Base-by-base conservation (phyloP, 2,329 filamentous ascomycete species). In the Ceratocystis alfenasii region DNA sequence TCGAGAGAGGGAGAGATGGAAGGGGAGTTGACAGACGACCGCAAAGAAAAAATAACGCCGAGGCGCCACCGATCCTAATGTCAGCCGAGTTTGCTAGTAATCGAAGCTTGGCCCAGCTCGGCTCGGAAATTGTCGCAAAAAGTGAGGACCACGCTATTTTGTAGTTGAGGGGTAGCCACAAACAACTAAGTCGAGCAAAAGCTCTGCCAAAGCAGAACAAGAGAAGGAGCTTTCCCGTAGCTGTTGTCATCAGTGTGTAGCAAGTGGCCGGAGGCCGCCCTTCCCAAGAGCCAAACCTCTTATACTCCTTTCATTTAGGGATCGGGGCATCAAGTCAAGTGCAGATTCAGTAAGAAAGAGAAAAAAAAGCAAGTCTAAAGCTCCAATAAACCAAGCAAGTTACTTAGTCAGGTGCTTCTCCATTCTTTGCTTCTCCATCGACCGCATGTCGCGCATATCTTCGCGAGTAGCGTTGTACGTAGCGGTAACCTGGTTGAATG, bases 401-500 rank as follows among this genome's bases (percentile, higher is more conserved):
- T 69, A 75, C 65, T 72, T 69, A 15, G 76, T 81, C 69, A 95
- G 77, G 67, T 88, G 82, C 71, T 78, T 76, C 80, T 96, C 92
- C 69, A 89, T 86, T 81, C 88, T 91, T 70, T 76, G 73, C 77
- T 81, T 86, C 78, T 95, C 89, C 65, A 80, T 75, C 53, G 84
- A 78, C 73, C 79, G 83, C 67, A 92, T 77, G 62, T 83, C 80
- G 62, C 80, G 80, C 57, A 96, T 72, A 72, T 99, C 93, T 3
- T 90, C 89, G 76, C 84, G 87, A 25, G 81, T 83, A 65, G 89
- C 84, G 75, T 99, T 89, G 76, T 90, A 95, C 2, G 80, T 75
- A 1, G 85, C 89, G 63, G 79, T 84, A 17, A 87, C 86, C 78
- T 95, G 90, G 77, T 96, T 96, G 78, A 95, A 94, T 15, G 94